A percentile compares a stretch with the other conserved stretches of the same genome.
Conservation (phyloP, 2,329 filamentous ascomycete species). For the Stylonectria norvegica region DNA sequence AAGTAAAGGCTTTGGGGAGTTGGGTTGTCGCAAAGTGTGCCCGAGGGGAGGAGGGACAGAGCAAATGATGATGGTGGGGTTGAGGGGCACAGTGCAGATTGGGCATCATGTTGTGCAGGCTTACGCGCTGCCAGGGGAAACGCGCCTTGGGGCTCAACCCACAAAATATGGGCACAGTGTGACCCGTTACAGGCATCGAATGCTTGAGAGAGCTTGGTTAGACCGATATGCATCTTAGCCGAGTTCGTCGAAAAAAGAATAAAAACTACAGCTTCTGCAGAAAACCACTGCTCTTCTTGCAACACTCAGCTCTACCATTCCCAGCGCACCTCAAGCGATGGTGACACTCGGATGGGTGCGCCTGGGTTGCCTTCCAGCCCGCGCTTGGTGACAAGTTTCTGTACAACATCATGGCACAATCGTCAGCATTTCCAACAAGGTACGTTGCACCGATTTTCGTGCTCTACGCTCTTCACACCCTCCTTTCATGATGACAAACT, state of each 20-base stretch:
- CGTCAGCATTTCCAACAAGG: neutral
- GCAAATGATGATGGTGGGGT: slow-evolving; percentile 31
- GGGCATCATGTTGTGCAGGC: slow-evolving; percentile 17
- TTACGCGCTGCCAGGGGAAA: slow-evolving; percentile 16
- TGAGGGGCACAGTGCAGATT: slow-evolving; percentile 37
- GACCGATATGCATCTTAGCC: slow-evolving; percentile 17
- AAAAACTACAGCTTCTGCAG: neutral
- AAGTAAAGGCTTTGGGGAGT: slow-evolving; percentile 6
- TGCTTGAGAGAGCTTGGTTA: slow-evolving; percentile 24
- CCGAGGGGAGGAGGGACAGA: slow-evolving; percentile 21
- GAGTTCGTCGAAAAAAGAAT: slow-evolving; percentile 2
- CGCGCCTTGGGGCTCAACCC: neutral
- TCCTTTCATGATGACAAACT: slow-evolving; percentile 50
- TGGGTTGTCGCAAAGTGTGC: slow-evolving; percentile 35
- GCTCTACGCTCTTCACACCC: slow-evolving; percentile 6
- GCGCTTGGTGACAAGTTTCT: neutral
- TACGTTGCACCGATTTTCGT: slow-evolving; percentile 3
- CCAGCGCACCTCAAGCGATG: neutral
- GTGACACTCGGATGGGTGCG: neutral
- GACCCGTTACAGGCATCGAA: slow-evolving; percentile 28
- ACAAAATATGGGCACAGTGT: slow-evolving; percentile 18
- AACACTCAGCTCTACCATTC: neutral
- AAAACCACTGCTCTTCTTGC: neutral
- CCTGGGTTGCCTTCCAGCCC: neutral
- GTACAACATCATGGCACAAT: neutral